Conservation (phyloP, 306 rosid genomes). For the Casuarina glauca region DNA sequence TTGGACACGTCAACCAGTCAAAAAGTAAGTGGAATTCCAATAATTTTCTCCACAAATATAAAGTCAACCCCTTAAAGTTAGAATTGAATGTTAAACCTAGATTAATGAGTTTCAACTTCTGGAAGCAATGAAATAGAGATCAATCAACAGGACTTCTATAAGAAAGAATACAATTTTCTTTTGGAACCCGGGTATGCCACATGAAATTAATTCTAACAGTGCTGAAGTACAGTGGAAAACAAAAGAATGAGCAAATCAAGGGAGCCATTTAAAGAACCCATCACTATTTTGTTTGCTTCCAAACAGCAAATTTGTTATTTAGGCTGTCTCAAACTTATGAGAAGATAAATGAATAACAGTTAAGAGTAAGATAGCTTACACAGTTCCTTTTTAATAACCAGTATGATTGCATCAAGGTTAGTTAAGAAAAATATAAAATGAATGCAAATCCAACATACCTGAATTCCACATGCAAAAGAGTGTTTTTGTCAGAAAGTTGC, state of each 20-base stretch:
- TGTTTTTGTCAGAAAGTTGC: conserved; percentile 55
- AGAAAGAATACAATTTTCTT: not conserved
- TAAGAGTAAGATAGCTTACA: not conserved
- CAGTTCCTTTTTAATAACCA: not conserved
- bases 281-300: not conserved
- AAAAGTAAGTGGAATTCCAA: not conserved
- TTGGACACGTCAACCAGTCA: not conserved
- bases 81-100: not conserved
- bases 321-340: not conserved
- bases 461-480: conserved; percentile 77
- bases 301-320: not conserved
- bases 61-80: not conserved
- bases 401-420: not conserved
- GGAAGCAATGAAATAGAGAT: not conserved
- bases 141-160: not conserved
- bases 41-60: not conserved
- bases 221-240: not conserved
- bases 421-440: conserved; percentile 18
- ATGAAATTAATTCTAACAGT: not conserved
- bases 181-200: not conserved
- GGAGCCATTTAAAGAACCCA: not conserved
- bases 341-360: not conserved
- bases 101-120: not conserved
- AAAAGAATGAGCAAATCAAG: not conserved
- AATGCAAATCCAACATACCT: conserved; percentile 50